Conservation (phyloP, 805 yeast genomes). For the Brettanomyces anomalus region DNA sequence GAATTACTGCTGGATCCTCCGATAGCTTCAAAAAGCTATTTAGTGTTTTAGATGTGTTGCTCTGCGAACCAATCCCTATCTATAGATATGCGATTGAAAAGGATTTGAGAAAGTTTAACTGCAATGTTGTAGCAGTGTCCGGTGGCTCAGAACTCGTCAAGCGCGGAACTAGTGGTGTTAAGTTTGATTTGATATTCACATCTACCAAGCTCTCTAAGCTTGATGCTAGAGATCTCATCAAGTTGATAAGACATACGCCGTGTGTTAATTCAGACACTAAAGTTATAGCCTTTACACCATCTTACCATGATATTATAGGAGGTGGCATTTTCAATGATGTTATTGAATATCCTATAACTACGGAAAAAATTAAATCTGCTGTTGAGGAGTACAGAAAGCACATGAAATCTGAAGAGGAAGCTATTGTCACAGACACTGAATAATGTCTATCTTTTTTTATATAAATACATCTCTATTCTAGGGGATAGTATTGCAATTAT, state of each 20-base stretch:
- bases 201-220: slow-evolving; percentile 61
- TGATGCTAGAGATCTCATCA: slow-evolving; percentile 68
- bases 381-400: slow-evolving; percentile 18
- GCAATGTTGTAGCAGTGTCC: slow-evolving; percentile 68
- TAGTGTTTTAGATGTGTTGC: slow-evolving; percentile 48
- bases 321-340: slow-evolving; percentile 55
- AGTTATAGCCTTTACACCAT: slow-evolving; percentile 65
- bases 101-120: slow-evolving; percentile 60
- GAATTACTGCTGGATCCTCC: slow-evolving; percentile 13
- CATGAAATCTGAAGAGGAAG: slow-evolving; percentile 21
- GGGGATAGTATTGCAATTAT: not conserved
- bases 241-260: slow-evolving; percentile 64
- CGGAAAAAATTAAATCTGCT: slow-evolving; percentile 23
- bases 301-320: slow-evolving; percentile 53
- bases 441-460: slow-evolving; percentile 3
- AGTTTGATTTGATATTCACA: slow-evolving; percentile 75
- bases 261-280: slow-evolving; percentile 75
- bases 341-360: slow-evolving; percentile 60
- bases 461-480: no score
- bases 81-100: slow-evolving; percentile 59
- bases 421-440: slow-evolving; percentile 26
- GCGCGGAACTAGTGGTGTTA: slow-evolving; percentile 72
- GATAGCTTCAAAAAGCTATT: slow-evolving; percentile 12
- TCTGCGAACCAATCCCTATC: slow-evolving; percentile 84
- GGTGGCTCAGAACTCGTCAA: slow-evolving; percentile 79